A percentile compares a stretch with the other conserved stretches of the same genome.
Evolutionary conservation across 2,329 filamentous ascomycete genomes (phyloP).

Genomic region (Drechslera avenae): DNA sequence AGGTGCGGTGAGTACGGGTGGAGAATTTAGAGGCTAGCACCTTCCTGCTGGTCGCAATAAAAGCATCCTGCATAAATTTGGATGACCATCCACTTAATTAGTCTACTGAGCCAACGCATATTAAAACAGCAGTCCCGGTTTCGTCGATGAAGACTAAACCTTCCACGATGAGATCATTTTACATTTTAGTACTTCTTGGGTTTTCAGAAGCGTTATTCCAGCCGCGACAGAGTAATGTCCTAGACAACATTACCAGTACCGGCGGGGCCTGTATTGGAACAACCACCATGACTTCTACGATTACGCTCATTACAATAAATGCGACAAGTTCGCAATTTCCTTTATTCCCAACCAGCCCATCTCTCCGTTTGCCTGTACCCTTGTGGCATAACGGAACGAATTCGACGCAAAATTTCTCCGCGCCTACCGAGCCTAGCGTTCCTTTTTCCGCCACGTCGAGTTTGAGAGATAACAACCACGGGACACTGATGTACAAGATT

Average conservation of each 20-base stretch:
- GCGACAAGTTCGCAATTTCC: slow-evolving; percentile 5
- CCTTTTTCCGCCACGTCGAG: slow-evolving; percentile 9
- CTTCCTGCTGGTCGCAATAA: slow-evolving; percentile 3
- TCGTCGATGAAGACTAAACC: not conserved
- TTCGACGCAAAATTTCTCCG: slow-evolving; percentile 8
- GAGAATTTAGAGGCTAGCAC: slow-evolving; percentile 2
- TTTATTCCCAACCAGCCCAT: slow-evolving; percentile 13
- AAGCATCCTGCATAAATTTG: slow-evolving; percentile 3
- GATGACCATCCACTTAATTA: slow-evolving; percentile 9
- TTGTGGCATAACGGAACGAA: slow-evolving; percentile 14
- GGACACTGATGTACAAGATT: slow-evolving; percentile 4
- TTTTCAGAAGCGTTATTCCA: not conserved
- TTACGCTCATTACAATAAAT: not conserved
- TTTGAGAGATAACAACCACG: slow-evolving; percentile 2
- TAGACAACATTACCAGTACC: slow-evolving; percentile 1
- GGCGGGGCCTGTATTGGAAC: not conserved
- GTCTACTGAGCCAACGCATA: slow-evolving; percentile 6
- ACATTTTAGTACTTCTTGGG: slow-evolving; percentile 7
- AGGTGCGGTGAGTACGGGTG: not conserved
- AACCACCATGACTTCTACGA: slow-evolving; percentile 4
- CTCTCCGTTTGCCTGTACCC: slow-evolving; percentile 9
- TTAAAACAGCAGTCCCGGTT: slow-evolving; percentile 7
- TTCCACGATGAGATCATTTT: slow-evolving; percentile 4
- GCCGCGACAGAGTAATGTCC: not conserved
- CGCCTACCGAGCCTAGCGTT: slow-evolving; percentile 6